Base-by-base conservation (phyloP, 192 early-diverging fungal genomes). In the Radiomyces spectabilis region DNA sequence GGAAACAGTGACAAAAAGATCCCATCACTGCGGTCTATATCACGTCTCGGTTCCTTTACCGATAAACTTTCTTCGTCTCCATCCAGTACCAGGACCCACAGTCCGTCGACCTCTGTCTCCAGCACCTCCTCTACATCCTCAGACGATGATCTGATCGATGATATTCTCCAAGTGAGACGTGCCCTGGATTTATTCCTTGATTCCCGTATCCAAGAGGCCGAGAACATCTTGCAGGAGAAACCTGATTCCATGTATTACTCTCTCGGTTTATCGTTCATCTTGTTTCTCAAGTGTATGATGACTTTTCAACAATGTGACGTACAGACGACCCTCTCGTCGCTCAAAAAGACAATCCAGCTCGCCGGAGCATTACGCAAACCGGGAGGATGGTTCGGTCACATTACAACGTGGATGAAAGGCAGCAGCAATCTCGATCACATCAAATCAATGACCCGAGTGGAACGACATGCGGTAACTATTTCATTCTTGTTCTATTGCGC, bases 261-360 rank as follows among this genome's bases (percentile, higher is more conserved):
- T 24, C 74, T 87, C 34, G 92, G 82, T 5, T 76, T 78, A 24
- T 79, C 80, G 1, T 76, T 85, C 18, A 81, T 94, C 51, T 71
- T 76, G 32, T 85, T 72, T 41, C 47, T 94, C 9, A 76, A 83
- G 22, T 81, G 85, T 3, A 59, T 86, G 48, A 86, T 92, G 78
- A 89, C 92, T 9, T 94, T 92, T 65, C 83, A 90, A 42, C 64
- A 70, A 3, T 51, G 59, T 5, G 86, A 94, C 58, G 83, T 94
- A 59, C 55, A 72, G 12, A 39, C 38, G 0, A 86, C 89, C 0
- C 71, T 80, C 39, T 69, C 81, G 27, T 69, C 81, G 1, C 73
- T 88, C 12, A 73, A 81, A 31, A 68, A 65, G 39, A 78, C 88
- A 1, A 67, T 87, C 22, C 82, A 85, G 40, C 55, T 88, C 27